Percentiles rank a stretch among this genome's conserved stretches.
Evolutionary conservation across 1,139 yeast species (phyloP).

Genomic region (Sporopachydermia cereana): DNA sequence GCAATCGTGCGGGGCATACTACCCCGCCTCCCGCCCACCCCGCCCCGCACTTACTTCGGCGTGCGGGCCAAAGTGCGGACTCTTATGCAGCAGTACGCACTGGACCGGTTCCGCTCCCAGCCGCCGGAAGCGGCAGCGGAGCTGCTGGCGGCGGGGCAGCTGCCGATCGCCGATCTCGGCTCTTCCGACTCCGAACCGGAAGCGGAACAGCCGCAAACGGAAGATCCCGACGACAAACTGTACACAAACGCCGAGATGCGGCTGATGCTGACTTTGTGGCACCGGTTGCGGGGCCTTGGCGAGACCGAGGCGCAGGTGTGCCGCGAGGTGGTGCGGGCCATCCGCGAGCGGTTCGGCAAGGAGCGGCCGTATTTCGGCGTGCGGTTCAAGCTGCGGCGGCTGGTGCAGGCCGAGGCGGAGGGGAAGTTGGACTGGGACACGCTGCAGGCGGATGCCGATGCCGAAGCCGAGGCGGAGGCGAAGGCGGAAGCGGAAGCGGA

Average conservation of each 20-base stretch:
- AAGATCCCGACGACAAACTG: not conserved
- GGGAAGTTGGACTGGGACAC: not conserved
- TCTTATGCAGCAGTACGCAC: not conserved
- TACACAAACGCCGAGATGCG: not conserved
- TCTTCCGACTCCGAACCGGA: not conserved
- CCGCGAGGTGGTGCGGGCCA: not conserved
- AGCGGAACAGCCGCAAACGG: not conserved
- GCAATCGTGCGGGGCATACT: not conserved
- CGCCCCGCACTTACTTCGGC: not conserved
- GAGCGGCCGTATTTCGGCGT: not conserved
- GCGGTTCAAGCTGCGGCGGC: not conserved
- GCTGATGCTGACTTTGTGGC: not conserved
- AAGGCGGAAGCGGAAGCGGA: not conserved
- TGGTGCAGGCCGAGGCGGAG: not conserved
- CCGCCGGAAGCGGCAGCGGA: not conserved
- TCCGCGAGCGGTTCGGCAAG: not conserved
- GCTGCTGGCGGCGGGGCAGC: not conserved
- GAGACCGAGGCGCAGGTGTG: not conserved
- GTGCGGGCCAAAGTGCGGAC: not conserved
- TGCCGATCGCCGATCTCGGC: not conserved
- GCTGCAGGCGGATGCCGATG: not conserved
- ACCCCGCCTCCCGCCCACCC: not conserved
- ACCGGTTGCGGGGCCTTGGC: not conserved
- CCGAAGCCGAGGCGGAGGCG: not conserved
- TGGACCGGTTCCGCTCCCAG: not conserved